Base-by-base conservation (phyloP, 73 alveolate species). In the Symbiodinium natans region DNA sequence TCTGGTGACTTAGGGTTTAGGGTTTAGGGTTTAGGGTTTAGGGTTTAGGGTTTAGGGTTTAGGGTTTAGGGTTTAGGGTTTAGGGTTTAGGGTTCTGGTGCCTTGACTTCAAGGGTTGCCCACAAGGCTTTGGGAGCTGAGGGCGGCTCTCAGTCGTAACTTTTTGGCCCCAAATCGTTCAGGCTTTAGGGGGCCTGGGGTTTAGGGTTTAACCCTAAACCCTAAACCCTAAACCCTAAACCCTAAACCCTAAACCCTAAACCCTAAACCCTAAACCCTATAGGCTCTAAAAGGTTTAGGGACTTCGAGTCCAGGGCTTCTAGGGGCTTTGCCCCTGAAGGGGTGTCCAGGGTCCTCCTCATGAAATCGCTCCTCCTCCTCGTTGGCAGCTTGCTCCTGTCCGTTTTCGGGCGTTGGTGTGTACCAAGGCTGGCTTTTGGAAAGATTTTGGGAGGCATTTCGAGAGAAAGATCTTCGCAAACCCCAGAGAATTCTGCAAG, bases 371-470 rank as follows among this genome's bases (percentile, higher is more conserved):
- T 87, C 94, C 19, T 87, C 94, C 77, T 87, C 94, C 73, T 87
- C 94, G 41, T 73, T 89, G 15, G 95, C 95, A 3, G 85, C 41
- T 52, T 89, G 95, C 95, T 89, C 95, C 95, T 89, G 59, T 52
- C n/a, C n/a, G n/a, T n/a, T n/a, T n/a, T n/a, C n/a, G n/a, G n/a
- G n/a, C n/a, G n/a, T n/a, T n/a, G n/a, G n/a, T n/a, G n/a, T n/a
- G n/a, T n/a, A n/a, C n/a, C n/a, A n/a, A n/a, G n/a, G n/a, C n/a
- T n/a, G n/a, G n/a, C n/a, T n/a, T n/a, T n/a, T n/a, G n/a, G n/a
- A n/a, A 75, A 13, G 2, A 33, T 25, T 31, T 23, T 4, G 42
- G 42, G 17, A 38, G 43, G 48, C 23, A 5, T 36, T 23, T 31
- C n/a, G 48, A 31, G n/a, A 13, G 21, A 9, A n/a, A 5, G 4